These are phyloP conservation scores for Termitomyces sp. DNA, from an alignment of 768 basidiomycete species.

Conservation along the genomic window DNA sequence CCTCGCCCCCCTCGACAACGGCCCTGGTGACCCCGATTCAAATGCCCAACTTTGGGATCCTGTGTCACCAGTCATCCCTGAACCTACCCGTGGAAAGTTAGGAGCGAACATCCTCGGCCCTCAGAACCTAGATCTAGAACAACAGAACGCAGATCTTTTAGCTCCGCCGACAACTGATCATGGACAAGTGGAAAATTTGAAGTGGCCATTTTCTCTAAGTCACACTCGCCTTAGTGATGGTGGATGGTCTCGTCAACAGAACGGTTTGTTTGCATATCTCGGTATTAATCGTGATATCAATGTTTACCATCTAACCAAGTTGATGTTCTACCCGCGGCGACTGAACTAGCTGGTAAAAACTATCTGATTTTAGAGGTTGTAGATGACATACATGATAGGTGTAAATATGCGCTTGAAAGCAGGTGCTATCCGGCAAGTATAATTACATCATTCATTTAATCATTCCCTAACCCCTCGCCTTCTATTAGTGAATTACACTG, in stretches of 20 bases:
- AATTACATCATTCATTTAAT: neutral
- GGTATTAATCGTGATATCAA: neutral
- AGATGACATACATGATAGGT: constrained; percentile 24
- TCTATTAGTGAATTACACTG: constrained; percentile 50
- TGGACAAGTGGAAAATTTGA: constrained; percentile 53
- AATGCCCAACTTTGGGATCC: constrained; percentile 8
- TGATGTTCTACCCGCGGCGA: constrained; percentile 46
- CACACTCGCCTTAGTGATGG: constrained; percentile 58
- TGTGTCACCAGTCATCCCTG: neutral
- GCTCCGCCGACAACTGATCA: constrained; percentile 63
- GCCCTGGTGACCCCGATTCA: constrained; percentile 4
- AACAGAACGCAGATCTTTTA: constrained; percentile 54
- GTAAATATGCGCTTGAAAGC: constrained; percentile 57
- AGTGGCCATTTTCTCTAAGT: constrained; percentile 64
- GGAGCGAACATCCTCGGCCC: constrained; percentile 54
- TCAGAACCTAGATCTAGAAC: constrained; percentile 50
- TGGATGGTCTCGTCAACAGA: constrained; percentile 69
- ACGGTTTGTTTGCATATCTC: constrained; percentile 32
- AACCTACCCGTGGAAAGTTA: constrained; percentile 42
- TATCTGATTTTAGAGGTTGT: neutral
- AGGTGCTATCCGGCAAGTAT: constrained; percentile 44
- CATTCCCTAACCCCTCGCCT: neutral
- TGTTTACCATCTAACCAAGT: constrained; percentile 25
- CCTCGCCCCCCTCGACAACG: neutral
- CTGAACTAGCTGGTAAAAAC: constrained; percentile 30